phyloP scores from a whole-genome alignment of 345 rosid species.

The Ailanthus altissimus region DNA sequence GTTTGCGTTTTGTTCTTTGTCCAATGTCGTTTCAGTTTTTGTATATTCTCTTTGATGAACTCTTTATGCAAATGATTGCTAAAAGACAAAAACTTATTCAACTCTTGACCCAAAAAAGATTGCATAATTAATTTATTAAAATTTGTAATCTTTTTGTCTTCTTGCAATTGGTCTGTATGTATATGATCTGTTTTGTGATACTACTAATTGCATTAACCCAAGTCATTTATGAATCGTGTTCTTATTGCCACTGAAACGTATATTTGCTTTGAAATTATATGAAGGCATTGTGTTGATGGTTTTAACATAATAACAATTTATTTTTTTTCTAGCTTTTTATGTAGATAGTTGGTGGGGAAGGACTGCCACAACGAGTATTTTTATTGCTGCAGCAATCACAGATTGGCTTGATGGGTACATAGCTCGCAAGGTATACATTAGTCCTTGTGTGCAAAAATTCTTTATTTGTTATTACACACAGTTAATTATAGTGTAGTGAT shows the following conservation, averaged over 20 bases:
- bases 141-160: no score
- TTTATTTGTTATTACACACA: not conserved
- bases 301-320: constrained; percentile 7
- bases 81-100: no score
- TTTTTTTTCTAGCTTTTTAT: constrained; percentile 62
- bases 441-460: not conserved
- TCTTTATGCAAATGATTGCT: no score
- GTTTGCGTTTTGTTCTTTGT: constrained; percentile 14
- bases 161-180: no score
- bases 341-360: constrained; percentile 91
- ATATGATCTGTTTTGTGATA: not conserved
- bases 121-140: no score
- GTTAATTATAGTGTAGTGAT: not conserved
- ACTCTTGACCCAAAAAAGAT: no score
- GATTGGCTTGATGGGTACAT: constrained; percentile 99
- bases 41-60: no score
- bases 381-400: constrained; percentile 90
- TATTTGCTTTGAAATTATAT: not conserved
- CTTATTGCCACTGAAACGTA: not conserved
- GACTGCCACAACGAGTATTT: constrained; percentile 86
- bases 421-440: constrained; percentile 73
- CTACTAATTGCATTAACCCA: not conserved
- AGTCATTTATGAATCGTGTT: not conserved
- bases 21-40: not conserved
- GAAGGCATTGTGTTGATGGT: not conserved